These are phyloP conservation scores for Albophoma yamanashiensis DNA, from an alignment of 2,329 filamentous ascomycete genomes.

Conservation along the genomic window DNA sequence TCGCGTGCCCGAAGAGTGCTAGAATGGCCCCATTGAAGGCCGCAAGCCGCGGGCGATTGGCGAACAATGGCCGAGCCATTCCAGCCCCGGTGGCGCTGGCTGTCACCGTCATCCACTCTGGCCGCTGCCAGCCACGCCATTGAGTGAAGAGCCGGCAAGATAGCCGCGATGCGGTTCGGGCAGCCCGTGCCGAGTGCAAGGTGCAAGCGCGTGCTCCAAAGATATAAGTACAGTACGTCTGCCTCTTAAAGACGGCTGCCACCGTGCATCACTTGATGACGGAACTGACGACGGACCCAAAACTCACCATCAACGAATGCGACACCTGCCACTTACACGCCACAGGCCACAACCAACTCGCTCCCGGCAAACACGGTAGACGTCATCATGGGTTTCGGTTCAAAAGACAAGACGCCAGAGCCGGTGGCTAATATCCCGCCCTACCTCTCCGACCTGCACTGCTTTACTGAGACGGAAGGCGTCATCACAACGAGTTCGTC, in stretches of 20 bases:
- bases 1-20: neutral
- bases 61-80: neutral
- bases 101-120: neutral
- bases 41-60: neutral
- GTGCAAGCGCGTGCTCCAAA: neutral
- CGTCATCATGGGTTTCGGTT: constrained; percentile 13
- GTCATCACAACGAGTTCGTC: constrained; percentile 43
- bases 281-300: neutral
- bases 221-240: neutral
- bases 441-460: constrained; percentile 37
- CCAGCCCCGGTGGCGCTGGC: neutral
- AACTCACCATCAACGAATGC: neutral
- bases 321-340: neutral
- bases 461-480: constrained; percentile 51
- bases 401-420: constrained; percentile 12
- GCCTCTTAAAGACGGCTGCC: neutral
- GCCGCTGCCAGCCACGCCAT: neutral
- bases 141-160: neutral
- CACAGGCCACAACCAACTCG: neutral
- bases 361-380: neutral
- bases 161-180: neutral
- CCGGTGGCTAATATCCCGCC: constrained; percentile 26
- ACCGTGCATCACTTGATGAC: neutral
- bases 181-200: too few relatives aligned
- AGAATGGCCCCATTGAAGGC: neutral